Evolutionary conservation across 129 eudicot genomes (phyloP).

Genomic region (Chrysanthemum lavandulifolium): DNA sequence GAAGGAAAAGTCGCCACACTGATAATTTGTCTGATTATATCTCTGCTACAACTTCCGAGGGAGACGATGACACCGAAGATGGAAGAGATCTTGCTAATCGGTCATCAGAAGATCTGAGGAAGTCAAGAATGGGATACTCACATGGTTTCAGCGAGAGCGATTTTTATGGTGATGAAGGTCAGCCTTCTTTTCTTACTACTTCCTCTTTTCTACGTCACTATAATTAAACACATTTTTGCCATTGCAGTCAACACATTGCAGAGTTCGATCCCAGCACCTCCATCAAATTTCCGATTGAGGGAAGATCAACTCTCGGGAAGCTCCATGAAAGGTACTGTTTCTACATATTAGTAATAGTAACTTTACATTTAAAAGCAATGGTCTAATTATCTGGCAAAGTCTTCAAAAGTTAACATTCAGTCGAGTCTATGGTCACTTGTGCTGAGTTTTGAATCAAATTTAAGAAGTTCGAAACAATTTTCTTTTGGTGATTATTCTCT

Average conservation of each 20-base stretch:
- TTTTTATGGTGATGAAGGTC: constrained; percentile 63
- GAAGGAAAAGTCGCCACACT: constrained; percentile 70
- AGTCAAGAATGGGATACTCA: constrained; percentile 87
- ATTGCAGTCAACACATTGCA: constrained; percentile 50
- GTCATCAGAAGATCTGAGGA: constrained; percentile 77
- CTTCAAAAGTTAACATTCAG: neutral
- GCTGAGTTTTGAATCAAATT: neutral
- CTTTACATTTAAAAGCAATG: neutral
- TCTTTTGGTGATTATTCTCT: neutral
- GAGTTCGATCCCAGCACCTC: constrained; percentile 77
- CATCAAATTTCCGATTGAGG: constrained; percentile 67
- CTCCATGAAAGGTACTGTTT: constrained; percentile 61
- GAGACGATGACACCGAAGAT: constrained; percentile 91
- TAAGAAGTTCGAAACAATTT: too few species aligned
- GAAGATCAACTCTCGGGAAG: constrained; percentile 84
- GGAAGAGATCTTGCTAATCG: constrained; percentile 70
- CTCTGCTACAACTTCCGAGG: constrained; percentile 93
- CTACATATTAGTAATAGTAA: neutral
- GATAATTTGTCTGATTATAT: constrained; percentile 72
- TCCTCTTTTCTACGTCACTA: neutral
- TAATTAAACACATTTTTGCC: constrained; percentile 1
- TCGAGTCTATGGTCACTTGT: neutral
- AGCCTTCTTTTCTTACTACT: neutral
- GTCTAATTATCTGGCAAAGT: neutral
- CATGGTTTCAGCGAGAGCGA: constrained; percentile 64